These are phyloP conservation scores for Starmera stellimalicola DNA, from an alignment of 1,139 yeast genomes.

Conservation along the genomic window DNA sequence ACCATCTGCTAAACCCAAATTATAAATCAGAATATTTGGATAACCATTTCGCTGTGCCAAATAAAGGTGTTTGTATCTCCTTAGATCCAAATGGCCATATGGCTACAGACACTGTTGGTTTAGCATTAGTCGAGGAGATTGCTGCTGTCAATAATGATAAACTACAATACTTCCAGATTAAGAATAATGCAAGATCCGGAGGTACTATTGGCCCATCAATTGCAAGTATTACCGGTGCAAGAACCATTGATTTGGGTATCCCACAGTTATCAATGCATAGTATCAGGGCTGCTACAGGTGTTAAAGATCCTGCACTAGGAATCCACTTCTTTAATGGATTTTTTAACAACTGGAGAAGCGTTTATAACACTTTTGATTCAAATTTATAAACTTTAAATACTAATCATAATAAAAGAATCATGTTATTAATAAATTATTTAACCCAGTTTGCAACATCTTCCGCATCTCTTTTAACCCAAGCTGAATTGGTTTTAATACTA, in stretches of 20 bases:
- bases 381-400: slow-evolving; percentile 24
- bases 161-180: slow-evolving; percentile 60
- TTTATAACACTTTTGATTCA: slow-evolving; percentile 31
- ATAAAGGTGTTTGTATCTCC: slow-evolving; percentile 62
- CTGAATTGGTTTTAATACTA: slow-evolving; percentile 35
- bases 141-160: slow-evolving; percentile 52
- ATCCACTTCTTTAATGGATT: slow-evolving; percentile 55
- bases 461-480: slow-evolving; percentile 51
- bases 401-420: too few relatives aligned
- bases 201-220: slow-evolving; percentile 75
- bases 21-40: slow-evolving; percentile 55
- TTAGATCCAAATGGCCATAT: slow-evolving; percentile 73
- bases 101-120: slow-evolving; percentile 70
- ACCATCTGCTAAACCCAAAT: slow-evolving; percentile 56
- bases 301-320: slow-evolving; percentile 61
- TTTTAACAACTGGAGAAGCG: slow-evolving; percentile 48
- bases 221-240: slow-evolving; percentile 57
- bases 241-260: slow-evolving; percentile 69
- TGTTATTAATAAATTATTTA: slow-evolving; percentile 1
- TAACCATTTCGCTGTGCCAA: slow-evolving; percentile 69
- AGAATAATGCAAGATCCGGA: slow-evolving; percentile 67
- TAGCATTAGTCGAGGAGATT: slow-evolving; percentile 55
- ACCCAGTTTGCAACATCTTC: slow-evolving; percentile 44
- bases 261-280: slow-evolving; percentile 80
- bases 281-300: slow-evolving; percentile 66